Evolutionary conservation across 2,329 filamentous ascomycete genomes (phyloP).

Genomic region (Hirsutella rhossiliensis): DNA sequence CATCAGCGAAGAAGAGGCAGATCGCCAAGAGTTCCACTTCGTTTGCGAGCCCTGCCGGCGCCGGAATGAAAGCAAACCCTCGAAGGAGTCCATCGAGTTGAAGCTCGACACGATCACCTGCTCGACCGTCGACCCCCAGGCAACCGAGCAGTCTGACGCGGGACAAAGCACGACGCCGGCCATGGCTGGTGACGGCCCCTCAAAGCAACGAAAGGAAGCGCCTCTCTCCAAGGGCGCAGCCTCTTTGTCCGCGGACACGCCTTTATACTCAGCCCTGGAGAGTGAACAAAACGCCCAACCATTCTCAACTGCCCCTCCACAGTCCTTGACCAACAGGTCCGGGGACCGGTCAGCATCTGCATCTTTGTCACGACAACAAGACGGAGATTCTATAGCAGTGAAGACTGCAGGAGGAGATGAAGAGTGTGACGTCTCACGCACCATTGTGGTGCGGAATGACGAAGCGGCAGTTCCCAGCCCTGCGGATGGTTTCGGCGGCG

Average conservation of each 20-base stretch:
- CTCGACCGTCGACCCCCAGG: neutral
- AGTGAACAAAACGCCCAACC: neutral
- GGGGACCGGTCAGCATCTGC: neutral
- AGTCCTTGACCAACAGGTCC: neutral
- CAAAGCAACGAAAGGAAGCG: neutral
- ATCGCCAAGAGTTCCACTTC: conserved; percentile 78
- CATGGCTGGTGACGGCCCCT: neutral
- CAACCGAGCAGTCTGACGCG: neutral
- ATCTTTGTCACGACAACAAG: neutral
- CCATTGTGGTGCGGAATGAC: neutral
- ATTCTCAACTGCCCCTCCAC: neutral
- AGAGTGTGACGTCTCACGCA: neutral
- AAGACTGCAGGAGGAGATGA: neutral
- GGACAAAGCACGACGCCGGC: neutral
- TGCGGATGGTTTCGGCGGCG: no score
- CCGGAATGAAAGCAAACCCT: conserved; percentile 54
- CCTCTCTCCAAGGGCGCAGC: neutral
- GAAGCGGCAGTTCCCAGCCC: neutral
- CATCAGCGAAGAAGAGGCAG: conserved; percentile 66
- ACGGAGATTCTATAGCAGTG: neutral
- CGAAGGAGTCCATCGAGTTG: conserved; percentile 37
- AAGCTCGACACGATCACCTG: conserved; percentile 24
- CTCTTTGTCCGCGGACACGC: neutral
- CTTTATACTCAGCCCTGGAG: neutral
- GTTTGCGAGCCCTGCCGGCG: conserved; percentile 68